phyloP scores from a whole-genome alignment of 1,284 basidiomycete genomes.

The Ceratobasidium sp. region DNA sequence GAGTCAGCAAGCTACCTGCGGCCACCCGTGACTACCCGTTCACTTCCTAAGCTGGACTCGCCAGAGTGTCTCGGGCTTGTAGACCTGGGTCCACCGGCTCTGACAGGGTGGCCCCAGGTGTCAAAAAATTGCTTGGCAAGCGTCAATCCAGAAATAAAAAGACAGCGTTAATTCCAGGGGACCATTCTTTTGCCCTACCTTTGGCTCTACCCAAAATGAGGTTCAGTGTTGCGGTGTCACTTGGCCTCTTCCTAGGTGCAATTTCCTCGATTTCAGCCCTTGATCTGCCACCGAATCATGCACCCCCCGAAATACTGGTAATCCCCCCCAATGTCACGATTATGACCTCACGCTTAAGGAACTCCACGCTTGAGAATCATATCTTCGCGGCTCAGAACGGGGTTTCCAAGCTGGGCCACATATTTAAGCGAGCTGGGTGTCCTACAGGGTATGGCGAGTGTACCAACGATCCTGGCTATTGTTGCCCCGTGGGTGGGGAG shows the following conservation, averaged over 20 bases:
- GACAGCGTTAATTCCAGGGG: neutral
- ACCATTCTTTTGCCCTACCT: neutral
- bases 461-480: slow-evolving; percentile 11
- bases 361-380: slow-evolving; percentile 3
- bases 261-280: slow-evolving; percentile 11
- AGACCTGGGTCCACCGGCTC: neutral
- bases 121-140: neutral
- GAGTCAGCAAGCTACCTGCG: too few relatives aligned
- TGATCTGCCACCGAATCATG: slow-evolving; percentile 12
- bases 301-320: slow-evolving; percentile 5
- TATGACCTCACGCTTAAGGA: slow-evolving; percentile 17
- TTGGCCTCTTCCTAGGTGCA: neutral
- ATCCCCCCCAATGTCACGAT: slow-evolving; percentile 14
- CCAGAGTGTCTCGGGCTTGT: neutral
- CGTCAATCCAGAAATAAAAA: neutral
- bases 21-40: too few relatives aligned
- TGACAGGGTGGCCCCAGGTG: neutral
- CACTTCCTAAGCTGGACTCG: too few relatives aligned
- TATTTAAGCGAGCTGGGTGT: neutral
- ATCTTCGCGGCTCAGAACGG: slow-evolving; percentile 26
- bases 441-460: slow-evolving; percentile 6
- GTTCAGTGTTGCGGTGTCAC: neutral
- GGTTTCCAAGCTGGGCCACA: slow-evolving; percentile 17
- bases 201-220: slow-evolving; percentile 6
- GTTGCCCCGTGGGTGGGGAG: slow-evolving; percentile 19